phyloP scores from a whole-genome alignment of 495 filamentous ascomycete genomes.

The Hypoxylon cercidicola region DNA sequence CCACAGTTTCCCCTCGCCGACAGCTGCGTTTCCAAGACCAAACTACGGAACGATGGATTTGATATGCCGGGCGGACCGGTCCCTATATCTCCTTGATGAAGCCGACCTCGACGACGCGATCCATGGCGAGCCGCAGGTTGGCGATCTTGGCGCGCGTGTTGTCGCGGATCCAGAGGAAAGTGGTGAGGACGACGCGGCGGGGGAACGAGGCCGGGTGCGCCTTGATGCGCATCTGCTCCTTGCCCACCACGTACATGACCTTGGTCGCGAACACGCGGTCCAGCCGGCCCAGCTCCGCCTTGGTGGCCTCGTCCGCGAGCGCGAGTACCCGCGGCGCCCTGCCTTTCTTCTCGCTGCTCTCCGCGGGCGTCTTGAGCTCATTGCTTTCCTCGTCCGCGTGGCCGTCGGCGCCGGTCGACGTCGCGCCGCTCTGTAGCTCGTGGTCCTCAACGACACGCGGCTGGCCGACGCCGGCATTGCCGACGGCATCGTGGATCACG shows the following conservation, averaged over 20 bases:
- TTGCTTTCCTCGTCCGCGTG: too few species aligned
- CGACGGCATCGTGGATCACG: slow-evolving; percentile 53
- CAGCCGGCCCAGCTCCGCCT: slow-evolving; percentile 59
- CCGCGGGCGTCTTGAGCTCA: too few species aligned
- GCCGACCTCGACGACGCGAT: slow-evolving; percentile 73
- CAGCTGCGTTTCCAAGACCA: neutral
- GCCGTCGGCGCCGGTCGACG: neutral
- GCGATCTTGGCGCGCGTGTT: slow-evolving; percentile 73
- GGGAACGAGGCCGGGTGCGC: slow-evolving; percentile 52
- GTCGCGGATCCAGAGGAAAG: slow-evolving; percentile 76
- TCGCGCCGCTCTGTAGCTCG: neutral
- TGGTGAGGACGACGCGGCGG: slow-evolving; percentile 59
- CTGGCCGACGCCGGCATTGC: slow-evolving; percentile 20
- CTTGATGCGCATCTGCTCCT: slow-evolving; percentile 73
- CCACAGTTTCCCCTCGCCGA: neutral
- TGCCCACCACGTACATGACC: slow-evolving; percentile 76
- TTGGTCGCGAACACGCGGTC: slow-evolving; percentile 69
- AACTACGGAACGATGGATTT: neutral
- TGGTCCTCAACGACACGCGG: neutral
- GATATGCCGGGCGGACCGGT: neutral
- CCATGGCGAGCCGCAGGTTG: slow-evolving; percentile 68
- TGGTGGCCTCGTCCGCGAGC: slow-evolving; percentile 51
- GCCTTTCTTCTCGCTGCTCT: neutral
- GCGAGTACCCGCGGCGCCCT: neutral
- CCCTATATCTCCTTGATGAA: slow-evolving; percentile 74